Evolutionary conservation across 2,329 filamentous ascomycete genomes (phyloP).

Genomic region (Colletotrichum gigasporum): DNA sequence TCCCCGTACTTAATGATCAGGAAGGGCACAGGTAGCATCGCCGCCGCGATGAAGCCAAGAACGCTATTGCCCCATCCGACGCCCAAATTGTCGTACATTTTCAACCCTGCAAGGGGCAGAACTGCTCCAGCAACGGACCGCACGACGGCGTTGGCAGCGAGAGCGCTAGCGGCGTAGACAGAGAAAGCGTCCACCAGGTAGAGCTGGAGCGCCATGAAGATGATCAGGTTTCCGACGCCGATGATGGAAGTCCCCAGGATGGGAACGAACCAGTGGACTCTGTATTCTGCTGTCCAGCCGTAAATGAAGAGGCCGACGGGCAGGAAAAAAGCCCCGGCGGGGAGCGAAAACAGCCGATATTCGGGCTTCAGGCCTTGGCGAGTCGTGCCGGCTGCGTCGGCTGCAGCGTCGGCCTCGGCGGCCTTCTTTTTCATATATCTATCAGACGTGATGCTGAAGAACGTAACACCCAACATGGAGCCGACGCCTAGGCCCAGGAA

Average conservation of each 20-base stretch:
- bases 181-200: conserved; percentile 71
- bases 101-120: conserved; percentile 29
- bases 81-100: conserved; percentile 32
- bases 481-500: conserved; percentile 29
- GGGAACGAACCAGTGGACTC: conserved; percentile 66
- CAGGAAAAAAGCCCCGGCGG: conserved; percentile 12
- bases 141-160: conserved; percentile 71
- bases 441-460: conserved; percentile 28
- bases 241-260: conserved; percentile 61
- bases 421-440: conserved; percentile 23
- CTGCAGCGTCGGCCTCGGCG: conserved; percentile 13
- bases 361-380: conserved; percentile 33
- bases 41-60: conserved; percentile 52
- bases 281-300: conserved; percentile 52
- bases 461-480: conserved; percentile 24
- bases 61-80: conserved; percentile 36
- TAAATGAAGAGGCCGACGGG: conserved; percentile 38
- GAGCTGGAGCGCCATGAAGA: conserved; percentile 64
- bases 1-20: conserved; percentile 57
- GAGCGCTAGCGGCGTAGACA: conserved; percentile 57
- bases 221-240: conserved; percentile 54
- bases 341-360: conserved; percentile 30
- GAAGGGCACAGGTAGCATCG: conserved; percentile 54
- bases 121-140: conserved; percentile 50
- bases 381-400: not conserved